Conservation (phyloP, 306 rosid genomes). For the Ochetophila trinervis region DNA sequence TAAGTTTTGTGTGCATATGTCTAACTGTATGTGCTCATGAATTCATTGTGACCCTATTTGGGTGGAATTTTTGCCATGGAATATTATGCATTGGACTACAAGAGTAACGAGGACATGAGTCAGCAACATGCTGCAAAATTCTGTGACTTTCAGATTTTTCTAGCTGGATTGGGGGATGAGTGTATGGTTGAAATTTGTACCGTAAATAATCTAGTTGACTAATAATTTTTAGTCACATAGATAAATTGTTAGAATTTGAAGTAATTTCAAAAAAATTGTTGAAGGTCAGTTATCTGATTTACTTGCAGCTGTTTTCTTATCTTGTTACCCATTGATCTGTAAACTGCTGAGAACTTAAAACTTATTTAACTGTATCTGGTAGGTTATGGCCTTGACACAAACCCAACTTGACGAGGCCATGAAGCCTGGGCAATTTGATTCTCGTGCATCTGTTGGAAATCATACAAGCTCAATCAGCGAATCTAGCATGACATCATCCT, state of each 20-base stretch:
- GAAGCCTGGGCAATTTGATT: conserved; percentile 81
- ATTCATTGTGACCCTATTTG: not conserved
- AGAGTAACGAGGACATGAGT: no score
- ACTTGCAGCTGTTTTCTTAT: not conserved
- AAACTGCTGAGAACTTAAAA: conserved; percentile 17
- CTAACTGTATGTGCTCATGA: not conserved
- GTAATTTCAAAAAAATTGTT: not conserved
- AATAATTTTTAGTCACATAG: no score
- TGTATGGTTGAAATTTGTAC: no score
- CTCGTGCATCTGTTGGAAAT: conserved; percentile 58
- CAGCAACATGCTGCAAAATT: no score
- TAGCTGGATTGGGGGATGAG: no score
- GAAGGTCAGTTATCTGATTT: not conserved
- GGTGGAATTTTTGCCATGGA: no score
- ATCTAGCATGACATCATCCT: conserved; percentile 59
- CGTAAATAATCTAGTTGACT: no score
- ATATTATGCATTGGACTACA: no score
- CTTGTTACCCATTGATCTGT: not conserved
- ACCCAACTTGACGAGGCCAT: conserved; percentile 95
- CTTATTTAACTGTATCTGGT: conserved; percentile 25
- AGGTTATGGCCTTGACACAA: conserved; percentile 90
- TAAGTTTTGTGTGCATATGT: not conserved
- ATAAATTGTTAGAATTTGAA: not conserved
- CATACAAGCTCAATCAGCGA: conserved; percentile 47
- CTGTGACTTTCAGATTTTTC: no score